Evolutionary conservation across 306 rosid genomes (phyloP).

Genomic region (Hippophae rhamnoides): DNA sequence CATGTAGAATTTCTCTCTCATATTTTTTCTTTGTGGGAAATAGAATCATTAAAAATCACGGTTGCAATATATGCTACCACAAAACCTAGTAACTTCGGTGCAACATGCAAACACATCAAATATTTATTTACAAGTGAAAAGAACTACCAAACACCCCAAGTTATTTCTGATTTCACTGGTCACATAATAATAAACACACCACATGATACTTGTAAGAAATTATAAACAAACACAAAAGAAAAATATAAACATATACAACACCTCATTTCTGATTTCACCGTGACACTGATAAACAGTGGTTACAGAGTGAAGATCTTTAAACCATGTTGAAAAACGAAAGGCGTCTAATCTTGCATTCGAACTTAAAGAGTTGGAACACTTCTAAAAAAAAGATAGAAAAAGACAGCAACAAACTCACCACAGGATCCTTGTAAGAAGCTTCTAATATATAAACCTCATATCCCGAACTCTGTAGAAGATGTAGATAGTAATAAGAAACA

Average conservation of each 20-base stretch:
- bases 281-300: too few species aligned
- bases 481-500: slow-evolving; percentile 28
- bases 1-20: neutral
- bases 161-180: too few species aligned
- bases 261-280: too few species aligned
- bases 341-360: too few species aligned
- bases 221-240: neutral
- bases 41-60: slow-evolving; percentile 12
- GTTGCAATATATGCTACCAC: slow-evolving; percentile 11
- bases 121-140: too few species aligned
- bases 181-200: slow-evolving; percentile 31
- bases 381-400: too few species aligned
- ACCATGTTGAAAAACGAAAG: too few species aligned
- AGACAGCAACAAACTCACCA: slow-evolving; percentile 20
- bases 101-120: neutral
- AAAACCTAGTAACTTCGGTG: neutral
- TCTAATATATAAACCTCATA: slow-evolving; percentile 91
- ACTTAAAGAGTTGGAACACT: too few species aligned
- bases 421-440: slow-evolving; percentile 94
- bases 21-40: neutral
- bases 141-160: too few species aligned
- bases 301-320: too few species aligned
- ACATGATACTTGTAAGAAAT: slow-evolving; percentile 87
- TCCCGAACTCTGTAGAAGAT: slow-evolving; percentile 73
- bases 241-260: too few species aligned